Conservation (phyloP, 2,329 filamentous ascomycete genomes). For the Colletotrichum tanaceti region DNA sequence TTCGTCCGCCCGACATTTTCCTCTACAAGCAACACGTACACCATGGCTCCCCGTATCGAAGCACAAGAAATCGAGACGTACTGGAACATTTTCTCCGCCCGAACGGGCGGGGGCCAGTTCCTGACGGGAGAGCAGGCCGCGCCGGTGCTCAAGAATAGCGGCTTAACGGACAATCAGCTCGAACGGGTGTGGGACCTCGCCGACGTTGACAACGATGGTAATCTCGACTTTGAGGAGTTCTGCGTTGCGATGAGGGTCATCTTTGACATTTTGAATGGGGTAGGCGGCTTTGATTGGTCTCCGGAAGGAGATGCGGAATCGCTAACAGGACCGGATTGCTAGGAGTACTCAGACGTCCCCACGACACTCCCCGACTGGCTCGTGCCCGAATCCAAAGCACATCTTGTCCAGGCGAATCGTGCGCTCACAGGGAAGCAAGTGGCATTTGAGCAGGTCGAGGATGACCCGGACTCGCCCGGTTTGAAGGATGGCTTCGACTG, state of each 20-base stretch:
- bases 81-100: slow-evolving; percentile 72
- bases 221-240: slow-evolving; percentile 99
- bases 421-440: slow-evolving; percentile 83
- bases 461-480: slow-evolving; percentile 83
- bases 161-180: slow-evolving; percentile 78
- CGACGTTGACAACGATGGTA: slow-evolving; percentile 96
- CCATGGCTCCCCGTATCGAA: slow-evolving; percentile 71
- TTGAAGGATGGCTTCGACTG: slow-evolving; percentile 98
- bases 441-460: slow-evolving; percentile 86
- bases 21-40: slow-evolving; percentile 39
- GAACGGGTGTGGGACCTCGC: slow-evolving; percentile 97
- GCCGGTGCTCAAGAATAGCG: slow-evolving; percentile 72
- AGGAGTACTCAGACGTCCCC: slow-evolving; percentile 95
- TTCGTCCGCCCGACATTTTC: slow-evolving; percentile 6
- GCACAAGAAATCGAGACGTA: slow-evolving; percentile 72
- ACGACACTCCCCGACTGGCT: slow-evolving; percentile 91
- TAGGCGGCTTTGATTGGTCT: slow-evolving; percentile 57
- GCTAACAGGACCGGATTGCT: slow-evolving; percentile 30
- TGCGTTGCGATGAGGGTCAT: slow-evolving; percentile 99
- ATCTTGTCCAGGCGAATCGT: slow-evolving; percentile 85
- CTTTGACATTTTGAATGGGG: slow-evolving; percentile 96
- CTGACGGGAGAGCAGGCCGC: slow-evolving; percentile 71
- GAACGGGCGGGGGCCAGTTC: slow-evolving; percentile 70
- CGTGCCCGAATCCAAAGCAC: slow-evolving; percentile 92
- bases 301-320: slow-evolving; percentile 4